A percentile compares a stretch with the other conserved stretches of the same genome.
Conservation (phyloP, 768 basidiomycete species). For the Russula lepida region DNA sequence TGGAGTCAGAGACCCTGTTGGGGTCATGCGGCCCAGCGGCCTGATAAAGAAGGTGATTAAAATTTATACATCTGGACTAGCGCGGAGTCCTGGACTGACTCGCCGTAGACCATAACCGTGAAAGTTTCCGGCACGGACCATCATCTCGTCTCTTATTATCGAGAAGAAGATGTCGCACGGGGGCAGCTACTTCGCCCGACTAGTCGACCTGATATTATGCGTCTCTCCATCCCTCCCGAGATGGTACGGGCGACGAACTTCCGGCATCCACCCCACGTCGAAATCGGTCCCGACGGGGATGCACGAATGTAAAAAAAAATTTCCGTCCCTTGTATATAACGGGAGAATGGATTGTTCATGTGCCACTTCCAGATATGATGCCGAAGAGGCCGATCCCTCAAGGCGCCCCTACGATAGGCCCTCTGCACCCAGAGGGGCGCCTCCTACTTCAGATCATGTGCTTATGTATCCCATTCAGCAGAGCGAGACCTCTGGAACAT, state of each 20-base stretch:
- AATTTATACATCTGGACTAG: not conserved
- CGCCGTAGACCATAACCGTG: constrained; percentile 71
- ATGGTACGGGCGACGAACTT: constrained; percentile 77
- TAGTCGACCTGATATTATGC: constrained; percentile 60
- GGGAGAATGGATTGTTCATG: constrained; percentile 5
- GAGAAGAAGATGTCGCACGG: constrained; percentile 64
- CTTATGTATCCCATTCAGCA: constrained; percentile 12
- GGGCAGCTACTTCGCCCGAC: constrained; percentile 66
- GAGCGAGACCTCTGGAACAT: not conserved
- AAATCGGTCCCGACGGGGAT: constrained; percentile 61
- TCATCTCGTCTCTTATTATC: constrained; percentile 80
- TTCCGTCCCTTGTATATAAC: not conserved
- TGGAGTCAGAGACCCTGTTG: constrained; percentile 20
- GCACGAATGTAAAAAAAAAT: constrained; percentile 47
- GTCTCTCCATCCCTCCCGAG: constrained; percentile 62
- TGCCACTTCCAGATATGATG: constrained; percentile 19
- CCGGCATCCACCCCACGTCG: constrained; percentile 73
- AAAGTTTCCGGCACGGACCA: constrained; percentile 71
- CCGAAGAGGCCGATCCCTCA: constrained; percentile 19
- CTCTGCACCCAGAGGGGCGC: constrained; percentile 1
- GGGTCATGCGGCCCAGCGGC: constrained; percentile 35
- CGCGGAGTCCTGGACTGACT: not conserved
- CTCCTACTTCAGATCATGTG: constrained; percentile 8
- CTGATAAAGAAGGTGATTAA: constrained; percentile 68
- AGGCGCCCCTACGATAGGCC: constrained; percentile 19